phyloP scores from a whole-genome alignment of 192 early-diverging fungal genomes.

The Entomortierella beljakovae region DNA sequence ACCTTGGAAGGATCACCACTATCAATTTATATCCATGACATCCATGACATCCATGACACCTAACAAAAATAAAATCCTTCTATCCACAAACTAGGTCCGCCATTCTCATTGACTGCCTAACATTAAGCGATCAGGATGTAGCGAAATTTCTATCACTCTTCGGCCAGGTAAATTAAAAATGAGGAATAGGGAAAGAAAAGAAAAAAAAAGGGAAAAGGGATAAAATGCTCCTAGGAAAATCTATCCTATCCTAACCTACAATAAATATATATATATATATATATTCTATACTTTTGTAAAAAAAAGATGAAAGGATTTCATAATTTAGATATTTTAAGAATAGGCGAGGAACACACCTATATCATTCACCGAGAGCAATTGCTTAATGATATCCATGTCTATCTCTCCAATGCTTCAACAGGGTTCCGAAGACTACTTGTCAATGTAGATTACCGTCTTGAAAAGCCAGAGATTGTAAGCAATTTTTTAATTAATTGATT shows the following conservation, averaged over 20 bases:
- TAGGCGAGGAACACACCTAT: constrained; percentile 30
- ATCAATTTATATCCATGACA: too few species aligned
- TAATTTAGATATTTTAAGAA: constrained; percentile 24
- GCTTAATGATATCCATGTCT: constrained; percentile 27
- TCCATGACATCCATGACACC: too few species aligned
- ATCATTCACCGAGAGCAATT: constrained; percentile 29
- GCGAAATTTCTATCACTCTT: not conserved
- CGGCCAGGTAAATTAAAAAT: not conserved
- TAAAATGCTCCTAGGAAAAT: too few species aligned
- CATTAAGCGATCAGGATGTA: not conserved
- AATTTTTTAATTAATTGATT: not conserved
- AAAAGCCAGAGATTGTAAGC: constrained; percentile 33
- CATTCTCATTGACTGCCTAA: not conserved
- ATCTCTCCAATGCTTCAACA: constrained; percentile 9
- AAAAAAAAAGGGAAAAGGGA: too few species aligned
- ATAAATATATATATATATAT: too few species aligned
- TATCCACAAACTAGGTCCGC: not conserved
- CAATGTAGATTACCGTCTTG: constrained; percentile 28
- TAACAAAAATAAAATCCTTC: too few species aligned
- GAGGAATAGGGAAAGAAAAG: too few species aligned
- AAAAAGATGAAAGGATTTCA: constrained; percentile 12
- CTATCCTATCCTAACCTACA: too few species aligned
- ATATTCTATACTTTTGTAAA: too few species aligned
- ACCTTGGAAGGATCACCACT: too few species aligned
- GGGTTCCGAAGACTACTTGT: constrained; percentile 29